Conservation (phyloP, 2,329 filamentous ascomycete species). For the Coleophoma eucalyptorum region DNA sequence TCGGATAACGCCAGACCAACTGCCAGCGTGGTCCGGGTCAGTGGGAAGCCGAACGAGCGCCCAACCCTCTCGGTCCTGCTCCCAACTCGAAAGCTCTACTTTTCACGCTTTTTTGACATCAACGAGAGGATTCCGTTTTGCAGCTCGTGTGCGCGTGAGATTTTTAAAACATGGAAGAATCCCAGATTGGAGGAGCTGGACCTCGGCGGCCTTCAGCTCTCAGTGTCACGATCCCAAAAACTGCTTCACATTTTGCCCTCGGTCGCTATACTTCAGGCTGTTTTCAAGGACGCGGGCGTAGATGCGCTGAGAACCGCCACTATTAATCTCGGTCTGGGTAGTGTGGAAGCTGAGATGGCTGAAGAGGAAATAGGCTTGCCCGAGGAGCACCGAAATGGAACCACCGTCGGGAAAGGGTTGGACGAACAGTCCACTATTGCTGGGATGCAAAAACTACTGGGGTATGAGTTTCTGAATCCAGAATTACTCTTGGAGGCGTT, state of each 20-base stretch:
- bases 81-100: not conserved
- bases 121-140: too few species aligned
- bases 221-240: too few species aligned
- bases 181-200: too few species aligned
- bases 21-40: not conserved
- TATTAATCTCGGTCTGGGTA: not conserved
- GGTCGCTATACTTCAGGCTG: too few species aligned
- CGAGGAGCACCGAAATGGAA: not conserved
- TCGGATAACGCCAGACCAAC: not conserved
- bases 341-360: not conserved
- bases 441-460: not conserved
- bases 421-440: not conserved
- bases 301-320: too few species aligned
- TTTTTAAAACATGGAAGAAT: too few species aligned
- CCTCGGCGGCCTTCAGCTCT: too few species aligned
- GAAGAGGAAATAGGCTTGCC: not conserved
- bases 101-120: not conserved
- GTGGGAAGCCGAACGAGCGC: not conserved
- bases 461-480: not conserved
- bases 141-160: too few species aligned
- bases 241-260: too few species aligned
- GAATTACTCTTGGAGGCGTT: not conserved
- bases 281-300: too few species aligned
- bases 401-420: not conserved
- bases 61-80: not conserved